A percentile compares a stretch with the other conserved stretches of the same genome.
Conservation (phyloP, 1,284 basidiomycete species). For the Ustilago crameri region DNA sequence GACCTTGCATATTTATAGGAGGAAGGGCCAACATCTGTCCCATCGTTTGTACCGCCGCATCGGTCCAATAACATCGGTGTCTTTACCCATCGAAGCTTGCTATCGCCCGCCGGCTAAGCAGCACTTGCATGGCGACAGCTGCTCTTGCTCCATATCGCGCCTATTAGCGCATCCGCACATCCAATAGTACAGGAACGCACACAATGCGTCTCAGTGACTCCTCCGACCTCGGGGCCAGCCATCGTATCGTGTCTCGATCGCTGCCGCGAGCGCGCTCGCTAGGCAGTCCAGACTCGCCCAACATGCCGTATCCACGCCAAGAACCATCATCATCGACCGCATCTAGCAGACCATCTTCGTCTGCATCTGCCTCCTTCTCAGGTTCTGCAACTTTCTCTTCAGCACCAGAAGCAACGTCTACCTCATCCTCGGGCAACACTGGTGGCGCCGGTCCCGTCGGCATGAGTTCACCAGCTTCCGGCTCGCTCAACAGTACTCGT, state of each 20-base stretch:
- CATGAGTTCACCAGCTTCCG: slow-evolving; percentile 34
- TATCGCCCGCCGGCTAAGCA: slow-evolving; percentile 9
- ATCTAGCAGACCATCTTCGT: slow-evolving; percentile 3
- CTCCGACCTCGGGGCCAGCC: background rate
- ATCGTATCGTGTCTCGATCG: background rate
- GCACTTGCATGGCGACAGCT: slow-evolving; percentile 17
- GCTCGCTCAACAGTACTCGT: slow-evolving; percentile 45
- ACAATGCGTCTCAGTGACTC: slow-evolving; percentile 17
- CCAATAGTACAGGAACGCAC: background rate
- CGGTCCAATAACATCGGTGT: too few species aligned
- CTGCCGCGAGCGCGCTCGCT: slow-evolving; percentile 13
- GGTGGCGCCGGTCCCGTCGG: slow-evolving; percentile 5
- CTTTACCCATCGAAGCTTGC: background rate
- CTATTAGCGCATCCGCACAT: slow-evolving; percentile 1
- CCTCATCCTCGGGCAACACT: slow-evolving; percentile 8
- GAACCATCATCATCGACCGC: slow-evolving; percentile 16
- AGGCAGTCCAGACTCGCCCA: background rate
- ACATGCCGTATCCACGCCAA: slow-evolving; percentile 14
- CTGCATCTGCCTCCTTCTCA: background rate
- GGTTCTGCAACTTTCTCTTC: slow-evolving; percentile 8
- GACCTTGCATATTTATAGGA: too few species aligned
- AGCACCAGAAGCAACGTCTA: slow-evolving; percentile 3
- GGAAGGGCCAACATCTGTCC: too few species aligned
- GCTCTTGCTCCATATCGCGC: background rate
- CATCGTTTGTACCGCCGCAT: too few species aligned